These are phyloP conservation scores for Pythium insidiosum DNA, from an alignment of 352 stramenopile species.

Conservation along the genomic window DNA sequence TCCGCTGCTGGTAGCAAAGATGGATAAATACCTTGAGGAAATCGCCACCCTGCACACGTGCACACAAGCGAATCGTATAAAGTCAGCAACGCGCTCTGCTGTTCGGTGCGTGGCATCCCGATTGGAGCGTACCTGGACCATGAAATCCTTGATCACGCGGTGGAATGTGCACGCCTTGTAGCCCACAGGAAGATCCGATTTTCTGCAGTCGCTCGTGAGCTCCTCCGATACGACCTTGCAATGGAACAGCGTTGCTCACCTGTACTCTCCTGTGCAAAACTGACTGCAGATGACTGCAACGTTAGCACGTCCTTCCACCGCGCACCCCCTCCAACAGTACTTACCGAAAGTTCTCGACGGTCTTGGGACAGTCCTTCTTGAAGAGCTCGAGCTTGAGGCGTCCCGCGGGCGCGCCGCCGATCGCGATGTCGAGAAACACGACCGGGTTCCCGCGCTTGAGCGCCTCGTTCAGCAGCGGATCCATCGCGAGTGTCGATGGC, in stretches of 20 bases:
- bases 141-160: constrained; percentile 89
- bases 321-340: neutral
- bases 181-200: constrained; percentile 76
- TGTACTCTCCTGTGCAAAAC: constrained; percentile 96
- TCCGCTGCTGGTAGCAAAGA: neutral
- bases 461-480: constrained; percentile 86
- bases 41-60: constrained; percentile 58
- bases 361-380: constrained; percentile 94
- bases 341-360: constrained; percentile 94
- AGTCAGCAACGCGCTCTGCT: neutral
- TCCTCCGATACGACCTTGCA: neutral
- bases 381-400: constrained; percentile 95
- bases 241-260: constrained; percentile 33
- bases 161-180: constrained; percentile 88
- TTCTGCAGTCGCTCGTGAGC: constrained; percentile 21
- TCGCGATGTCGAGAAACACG: constrained; percentile 94
- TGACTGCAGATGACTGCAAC: constrained; percentile 44
- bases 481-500: too few relatives aligned
- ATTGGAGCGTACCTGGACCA: constrained; percentile 51
- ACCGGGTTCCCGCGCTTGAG: constrained; percentile 91
- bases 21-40: constrained; percentile 57
- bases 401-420: constrained; percentile 83
- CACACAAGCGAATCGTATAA: neutral
- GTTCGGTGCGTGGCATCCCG: neutral
- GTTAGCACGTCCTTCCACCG: constrained; percentile 4